Conservation (phyloP, 495 filamentous ascomycete species). For the Hypoxylon lenormandii region DNA sequence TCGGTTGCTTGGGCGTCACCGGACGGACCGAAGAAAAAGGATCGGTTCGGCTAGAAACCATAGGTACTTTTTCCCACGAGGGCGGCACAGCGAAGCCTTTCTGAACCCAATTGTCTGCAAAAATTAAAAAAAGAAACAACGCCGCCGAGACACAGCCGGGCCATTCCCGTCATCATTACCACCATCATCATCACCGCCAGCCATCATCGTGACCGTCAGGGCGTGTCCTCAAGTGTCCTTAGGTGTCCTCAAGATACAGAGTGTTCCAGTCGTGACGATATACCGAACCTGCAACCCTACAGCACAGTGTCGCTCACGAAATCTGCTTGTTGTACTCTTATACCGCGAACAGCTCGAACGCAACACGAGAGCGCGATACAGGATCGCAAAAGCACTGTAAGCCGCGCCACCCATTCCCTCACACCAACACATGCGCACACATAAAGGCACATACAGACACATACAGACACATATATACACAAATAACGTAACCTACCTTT, state of each 20-base stretch:
- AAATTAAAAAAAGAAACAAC: slow-evolving; percentile 29
- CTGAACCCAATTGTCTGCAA: slow-evolving; percentile 16
- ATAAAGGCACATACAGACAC: too few species aligned
- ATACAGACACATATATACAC: too few species aligned
- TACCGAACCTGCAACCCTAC: not conserved
- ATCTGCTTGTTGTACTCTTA: too few species aligned
- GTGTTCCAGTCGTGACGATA: not conserved
- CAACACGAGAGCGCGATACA: not conserved
- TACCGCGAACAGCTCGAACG: slow-evolving; percentile 3
- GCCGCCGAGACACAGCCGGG: slow-evolving; percentile 22
- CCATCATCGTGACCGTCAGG: too few species aligned
- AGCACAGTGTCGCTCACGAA: slow-evolving; percentile 14
- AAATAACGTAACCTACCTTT: too few species aligned
- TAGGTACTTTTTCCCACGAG: slow-evolving; percentile 23
- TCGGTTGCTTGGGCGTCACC: slow-evolving; percentile 23
- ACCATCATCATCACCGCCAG: too few species aligned
- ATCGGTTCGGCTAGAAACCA: slow-evolving; percentile 43
- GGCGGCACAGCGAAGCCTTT: slow-evolving; percentile 37
- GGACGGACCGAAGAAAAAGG: slow-evolving; percentile 42
- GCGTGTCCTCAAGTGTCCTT: too few species aligned
- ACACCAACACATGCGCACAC: too few species aligned
- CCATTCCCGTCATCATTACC: not conserved
- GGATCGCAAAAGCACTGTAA: slow-evolving; percentile 22
- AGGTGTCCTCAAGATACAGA: too few species aligned
- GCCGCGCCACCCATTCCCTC: slow-evolving; percentile 11